Evolutionary conservation across 257 asterid genomes (phyloP), one percentile per base, ranked within the genome.

Genomic region (Nicotiana paniculata): DNA sequence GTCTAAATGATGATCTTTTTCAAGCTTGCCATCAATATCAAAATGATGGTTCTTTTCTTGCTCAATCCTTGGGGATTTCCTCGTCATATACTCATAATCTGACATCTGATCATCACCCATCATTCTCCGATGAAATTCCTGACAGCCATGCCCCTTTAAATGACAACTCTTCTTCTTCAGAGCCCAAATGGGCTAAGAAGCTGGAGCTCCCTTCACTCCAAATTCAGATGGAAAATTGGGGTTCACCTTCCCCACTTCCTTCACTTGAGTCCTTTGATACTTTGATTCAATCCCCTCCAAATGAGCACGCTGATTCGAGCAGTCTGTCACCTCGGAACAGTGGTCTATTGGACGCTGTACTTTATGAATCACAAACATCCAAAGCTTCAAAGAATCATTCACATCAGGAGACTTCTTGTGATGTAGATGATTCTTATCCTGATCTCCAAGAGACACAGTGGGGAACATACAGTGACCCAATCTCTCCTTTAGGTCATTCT

Each of bases 191-290:
- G 97, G 89, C 91, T 32, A 83, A 51, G 95, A 91, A 91, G 91
- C 35, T 81, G 91, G 99, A 93, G 97, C 99, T 95, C 97, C 98
- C 98, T 95, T 95, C 98, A 89, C 86, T 91, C 98, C 99, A 95
- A 95, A 95, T 86, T 85, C 92, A 79, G 81, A 87, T 75, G 62
- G 93, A 85, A 77, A 87, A 83, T 80, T 93, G 97, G 97, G 92
- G 88, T 54, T 86, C 90, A n/a, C 91, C 93, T 76, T 84, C 95
- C 88, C 93, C 93, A 4, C 82, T 89, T 85, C 92, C 94, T 78
- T 77, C 92, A 57, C 89, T 90, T 4, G 96, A 92, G 85, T 88
- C 92, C 82, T 90, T 86, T 26, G 91, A 93, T 79, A 84, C 89
- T 83, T 88, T 89, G 48, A 85, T 90, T 88, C 97, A 89, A 83